Evolutionary conservation across 2,329 filamentous ascomycete species (phyloP).

Genomic region (Dryadomyces sulphureus): DNA sequence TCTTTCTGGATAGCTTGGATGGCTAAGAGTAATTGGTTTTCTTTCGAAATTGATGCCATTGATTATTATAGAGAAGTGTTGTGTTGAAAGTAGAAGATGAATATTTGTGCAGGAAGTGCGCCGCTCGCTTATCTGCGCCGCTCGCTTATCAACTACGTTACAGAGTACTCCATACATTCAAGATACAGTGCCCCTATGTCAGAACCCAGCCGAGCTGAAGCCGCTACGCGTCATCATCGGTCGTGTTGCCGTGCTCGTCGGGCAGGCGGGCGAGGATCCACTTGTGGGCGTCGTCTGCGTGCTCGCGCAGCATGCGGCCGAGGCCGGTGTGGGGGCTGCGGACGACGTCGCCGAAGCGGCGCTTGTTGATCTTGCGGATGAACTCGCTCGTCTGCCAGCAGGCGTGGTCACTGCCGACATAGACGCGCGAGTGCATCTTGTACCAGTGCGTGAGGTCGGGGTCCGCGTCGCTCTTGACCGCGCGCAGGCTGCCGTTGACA

Average conservation of each 20-base stretch:
- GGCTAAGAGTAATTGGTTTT: too few species aligned
- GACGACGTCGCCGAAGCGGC: constrained; percentile 43
- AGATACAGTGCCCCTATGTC: too few species aligned
- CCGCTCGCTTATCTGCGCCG: too few species aligned
- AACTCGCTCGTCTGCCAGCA: constrained; percentile 57
- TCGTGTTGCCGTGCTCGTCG: constrained; percentile 25
- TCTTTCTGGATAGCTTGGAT: too few species aligned
- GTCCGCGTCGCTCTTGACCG: constrained; percentile 66
- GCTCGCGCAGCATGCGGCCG: constrained; percentile 40
- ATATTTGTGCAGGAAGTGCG: too few species aligned
- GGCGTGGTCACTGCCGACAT: constrained; percentile 58
- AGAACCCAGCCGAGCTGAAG: not conserved
- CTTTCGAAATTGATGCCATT: too few species aligned
- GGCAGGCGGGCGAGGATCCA: constrained; percentile 32
- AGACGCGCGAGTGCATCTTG: constrained; percentile 64
- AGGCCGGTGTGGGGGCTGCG: constrained; percentile 33
- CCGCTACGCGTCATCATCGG: constrained; percentile 28
- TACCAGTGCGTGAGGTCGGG: constrained; percentile 69
- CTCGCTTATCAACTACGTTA: constrained; percentile 5
- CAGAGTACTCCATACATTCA: not conserved
- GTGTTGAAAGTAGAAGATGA: too few species aligned
- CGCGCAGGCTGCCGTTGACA: constrained; percentile 60
- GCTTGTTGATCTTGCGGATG: constrained; percentile 42
- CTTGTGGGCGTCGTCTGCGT: constrained; percentile 33
- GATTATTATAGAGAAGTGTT: too few species aligned